phyloP scores from a whole-genome alignment of 371 early-diverging fungal species.

The Choanephora cucurbitarum region DNA sequence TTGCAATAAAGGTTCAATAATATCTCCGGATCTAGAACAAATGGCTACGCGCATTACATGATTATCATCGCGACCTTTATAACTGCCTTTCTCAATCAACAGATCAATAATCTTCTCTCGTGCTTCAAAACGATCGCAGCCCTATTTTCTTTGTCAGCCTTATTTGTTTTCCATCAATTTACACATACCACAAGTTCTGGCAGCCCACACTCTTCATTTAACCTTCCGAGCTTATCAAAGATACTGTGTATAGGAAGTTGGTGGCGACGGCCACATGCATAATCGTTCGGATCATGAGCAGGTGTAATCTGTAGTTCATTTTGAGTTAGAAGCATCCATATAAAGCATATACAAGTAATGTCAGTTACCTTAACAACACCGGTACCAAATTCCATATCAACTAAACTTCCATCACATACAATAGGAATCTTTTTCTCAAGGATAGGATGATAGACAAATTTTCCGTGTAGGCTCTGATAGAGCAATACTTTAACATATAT shows the following conservation, averaged over 20 bases:
- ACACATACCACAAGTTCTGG: conserved; percentile 52
- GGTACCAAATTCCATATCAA: conserved; percentile 94
- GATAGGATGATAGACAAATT: conserved; percentile 88
- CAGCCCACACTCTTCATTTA: conserved; percentile 65
- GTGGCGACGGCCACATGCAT: conserved; percentile 89
- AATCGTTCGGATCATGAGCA: conserved; percentile 97
- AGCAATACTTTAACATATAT: no score
- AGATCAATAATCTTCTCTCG: conserved; percentile 70
- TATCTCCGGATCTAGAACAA: conserved; percentile 92
- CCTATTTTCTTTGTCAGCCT: conserved; percentile 27
- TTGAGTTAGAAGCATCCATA: background rate
- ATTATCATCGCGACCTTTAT: conserved; percentile 75
- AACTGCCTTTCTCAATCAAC: conserved; percentile 64
- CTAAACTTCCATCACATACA: conserved; percentile 82
- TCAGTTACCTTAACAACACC: conserved; percentile 91
- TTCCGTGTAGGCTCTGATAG: conserved; percentile 72
- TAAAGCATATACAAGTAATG: background rate
- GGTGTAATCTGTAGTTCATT: conserved; percentile 80
- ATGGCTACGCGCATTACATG: conserved; percentile 88
- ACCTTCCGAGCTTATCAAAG: conserved; percentile 82
- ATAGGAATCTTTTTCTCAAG: conserved; percentile 83
- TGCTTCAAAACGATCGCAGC: conserved; percentile 84
- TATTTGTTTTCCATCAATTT: background rate
- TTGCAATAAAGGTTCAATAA: conserved; percentile 96
- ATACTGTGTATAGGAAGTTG: conserved; percentile 80